Conservation (phyloP, 1,284 basidiomycete species). For the Papiliotrema laurentii region DNA sequence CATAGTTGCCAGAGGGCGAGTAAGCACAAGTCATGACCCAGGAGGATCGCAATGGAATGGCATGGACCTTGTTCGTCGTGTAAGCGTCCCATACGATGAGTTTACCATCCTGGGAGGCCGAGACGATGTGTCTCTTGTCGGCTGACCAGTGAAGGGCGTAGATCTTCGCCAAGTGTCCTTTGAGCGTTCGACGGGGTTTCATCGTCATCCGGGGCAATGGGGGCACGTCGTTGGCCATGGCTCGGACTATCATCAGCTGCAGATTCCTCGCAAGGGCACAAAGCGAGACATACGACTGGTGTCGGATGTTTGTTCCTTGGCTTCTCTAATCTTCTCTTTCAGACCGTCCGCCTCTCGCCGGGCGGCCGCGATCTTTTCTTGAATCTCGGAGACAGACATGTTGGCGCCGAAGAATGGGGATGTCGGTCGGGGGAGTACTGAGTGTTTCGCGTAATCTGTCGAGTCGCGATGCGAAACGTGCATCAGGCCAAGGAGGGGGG, state of each 20-base stretch:
- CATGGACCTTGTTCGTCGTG: slow-evolving; percentile 99
- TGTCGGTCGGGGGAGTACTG: not conserved
- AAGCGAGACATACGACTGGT: slow-evolving; percentile 71
- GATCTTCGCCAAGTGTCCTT: slow-evolving; percentile 97
- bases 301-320: slow-evolving; percentile 91
- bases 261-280: not conserved
- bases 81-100: slow-evolving; percentile 99
- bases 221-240: slow-evolving; percentile 94
- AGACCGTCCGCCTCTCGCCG: slow-evolving; percentile 91
- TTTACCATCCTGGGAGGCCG: slow-evolving; percentile 98
- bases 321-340: slow-evolving; percentile 95
- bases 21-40: slow-evolving; percentile 99
- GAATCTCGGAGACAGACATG: slow-evolving; percentile 69
- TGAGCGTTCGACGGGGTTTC: slow-evolving; percentile 88
- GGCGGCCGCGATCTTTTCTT: slow-evolving; percentile 91
- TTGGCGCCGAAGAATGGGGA: slow-evolving; percentile 7
- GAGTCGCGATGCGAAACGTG: too few relatives aligned
- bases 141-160: slow-evolving; percentile 99
- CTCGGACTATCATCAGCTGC: slow-evolving; percentile 60
- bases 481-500: too few relatives aligned
- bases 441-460: too few relatives aligned
- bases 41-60: slow-evolving; percentile 91
- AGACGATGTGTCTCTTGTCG: slow-evolving; percentile 94
- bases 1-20: slow-evolving; percentile 91
- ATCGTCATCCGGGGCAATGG: slow-evolving; percentile 91